Conservation (phyloP, 2,329 filamentous ascomycete species). For the Talaromyces rugulosus region DNA sequence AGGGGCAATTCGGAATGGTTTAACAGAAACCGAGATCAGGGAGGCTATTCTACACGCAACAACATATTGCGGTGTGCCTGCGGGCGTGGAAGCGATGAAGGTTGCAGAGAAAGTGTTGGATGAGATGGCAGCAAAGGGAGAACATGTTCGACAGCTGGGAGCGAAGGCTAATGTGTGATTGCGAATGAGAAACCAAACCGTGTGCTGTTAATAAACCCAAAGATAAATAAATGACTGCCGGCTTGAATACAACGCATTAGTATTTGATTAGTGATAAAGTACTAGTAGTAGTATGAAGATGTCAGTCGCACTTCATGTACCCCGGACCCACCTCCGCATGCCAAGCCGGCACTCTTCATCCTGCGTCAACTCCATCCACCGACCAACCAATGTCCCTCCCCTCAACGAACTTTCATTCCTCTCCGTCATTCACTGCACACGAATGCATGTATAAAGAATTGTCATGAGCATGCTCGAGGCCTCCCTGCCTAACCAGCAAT, state of each 20-base stretch:
- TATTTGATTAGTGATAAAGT: neutral
- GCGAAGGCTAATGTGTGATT: constrained; percentile 8
- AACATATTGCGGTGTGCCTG: constrained; percentile 52
- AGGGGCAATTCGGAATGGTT: constrained; percentile 60
- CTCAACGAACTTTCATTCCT: neutral
- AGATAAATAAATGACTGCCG: neutral
- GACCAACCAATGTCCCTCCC: neutral
- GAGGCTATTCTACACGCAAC: constrained; percentile 52
- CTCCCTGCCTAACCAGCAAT: neutral
- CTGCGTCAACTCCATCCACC: neutral
- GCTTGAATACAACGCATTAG: neutral
- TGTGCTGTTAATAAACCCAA: neutral
- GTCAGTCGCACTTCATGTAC: neutral
- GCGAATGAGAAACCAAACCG: neutral
- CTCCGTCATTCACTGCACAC: neutral
- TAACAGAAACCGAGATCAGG: constrained; percentile 58
- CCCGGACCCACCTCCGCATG: neutral
- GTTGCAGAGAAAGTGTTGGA: constrained; percentile 49
- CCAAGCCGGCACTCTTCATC: neutral
- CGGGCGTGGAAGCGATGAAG: constrained; percentile 53
- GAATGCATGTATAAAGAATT: neutral
- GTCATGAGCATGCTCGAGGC: neutral
- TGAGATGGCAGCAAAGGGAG: constrained; percentile 47
- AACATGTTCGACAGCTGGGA: constrained; percentile 22
- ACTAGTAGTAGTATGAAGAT: neutral